Evolutionary conservation across 345 rosid genomes (phyloP).

Genomic region (Litchi chinensis): DNA sequence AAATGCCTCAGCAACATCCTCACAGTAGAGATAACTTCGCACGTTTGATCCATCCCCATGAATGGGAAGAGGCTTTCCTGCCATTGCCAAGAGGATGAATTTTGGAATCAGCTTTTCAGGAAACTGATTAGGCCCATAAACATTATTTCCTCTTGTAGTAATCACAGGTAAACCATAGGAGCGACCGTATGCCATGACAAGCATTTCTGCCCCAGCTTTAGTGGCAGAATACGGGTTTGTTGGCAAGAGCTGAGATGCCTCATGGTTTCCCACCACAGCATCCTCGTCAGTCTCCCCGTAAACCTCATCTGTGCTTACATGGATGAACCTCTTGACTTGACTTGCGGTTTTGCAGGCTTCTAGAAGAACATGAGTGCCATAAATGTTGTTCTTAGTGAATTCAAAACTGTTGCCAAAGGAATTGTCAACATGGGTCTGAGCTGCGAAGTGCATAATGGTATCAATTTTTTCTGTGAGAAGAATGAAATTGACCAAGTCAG

Average conservation of each 20-base stretch:
- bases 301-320: constrained; percentile 56
- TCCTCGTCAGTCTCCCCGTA: constrained; percentile 54
- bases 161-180: constrained; percentile 55
- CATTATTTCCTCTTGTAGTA: constrained; percentile 54
- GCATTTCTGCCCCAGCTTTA: constrained; percentile 57
- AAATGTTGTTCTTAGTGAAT: constrained; percentile 52
- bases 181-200: constrained; percentile 51
- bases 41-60: constrained; percentile 54
- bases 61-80: constrained; percentile 45
- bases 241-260: constrained; percentile 53
- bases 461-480: constrained; percentile 49
- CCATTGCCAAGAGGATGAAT: constrained; percentile 50
- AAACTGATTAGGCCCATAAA: constrained; percentile 50
- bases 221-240: constrained; percentile 57
- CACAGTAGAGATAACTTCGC: constrained; percentile 46
- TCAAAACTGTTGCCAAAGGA: constrained; percentile 54
- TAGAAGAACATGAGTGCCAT: constrained; percentile 50
- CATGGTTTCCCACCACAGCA: constrained; percentile 49
- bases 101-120: constrained; percentile 53
- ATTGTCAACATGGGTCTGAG: constrained; percentile 55
- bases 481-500: constrained; percentile 49
- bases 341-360: constrained; percentile 53
- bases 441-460: constrained; percentile 57
- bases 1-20: constrained; percentile 58
- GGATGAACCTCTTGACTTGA: constrained; percentile 52